Evolutionary conservation across 2,329 filamentous ascomycete species (phyloP), one percentile per base, ranked within the genome.

Genomic region (Clarireedia sp.): DNA sequence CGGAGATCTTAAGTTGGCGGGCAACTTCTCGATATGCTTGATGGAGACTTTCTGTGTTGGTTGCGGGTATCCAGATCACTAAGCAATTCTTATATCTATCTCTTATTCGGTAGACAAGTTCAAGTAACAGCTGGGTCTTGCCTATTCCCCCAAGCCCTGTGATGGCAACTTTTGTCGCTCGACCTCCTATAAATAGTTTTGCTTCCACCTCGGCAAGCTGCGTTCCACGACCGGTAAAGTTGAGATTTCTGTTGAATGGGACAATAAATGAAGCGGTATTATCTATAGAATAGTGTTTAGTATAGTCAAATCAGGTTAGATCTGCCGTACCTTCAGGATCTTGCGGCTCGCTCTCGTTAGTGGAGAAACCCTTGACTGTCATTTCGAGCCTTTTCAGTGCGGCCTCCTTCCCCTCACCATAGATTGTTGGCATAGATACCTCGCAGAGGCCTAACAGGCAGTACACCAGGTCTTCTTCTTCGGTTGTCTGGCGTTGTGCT

Each of bases 381-480:
- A 26, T 26, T 26, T 26, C 24, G 24, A 26, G 24, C 24, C 24
- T 26, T 26, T 26, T 26, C 24, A 26, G 6, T 8, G 24, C 24
- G 17, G 47, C 33, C 16, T 49, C 38, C 8, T 49, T 33, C 0
- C 69, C 69, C 48, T 72, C 69, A 1, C 74, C 74, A 49, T 76
- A 76, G 0, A 75, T 43, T 2, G 75, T 57, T 0, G 73, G 68
- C 70, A 77, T 74, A 33, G 71, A 70, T 21, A 76, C 66, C 1
- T 64, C 64, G 26, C 76, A 76, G 0, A 76, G 64, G 0, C 74
- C 74, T 3, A 76, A 56, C 0, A 76, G 61, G 14, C 67, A 74
- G 38, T 76, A 76, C 0, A 73, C 72, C 19, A 67, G 65, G 40
- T 76, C 74, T 48, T 76, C 73, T 0, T 47, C 10, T 2, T 70